phyloP scores from a whole-genome alignment of 192 early-diverging fungal species.

The Entrophospora sp. region DNA sequence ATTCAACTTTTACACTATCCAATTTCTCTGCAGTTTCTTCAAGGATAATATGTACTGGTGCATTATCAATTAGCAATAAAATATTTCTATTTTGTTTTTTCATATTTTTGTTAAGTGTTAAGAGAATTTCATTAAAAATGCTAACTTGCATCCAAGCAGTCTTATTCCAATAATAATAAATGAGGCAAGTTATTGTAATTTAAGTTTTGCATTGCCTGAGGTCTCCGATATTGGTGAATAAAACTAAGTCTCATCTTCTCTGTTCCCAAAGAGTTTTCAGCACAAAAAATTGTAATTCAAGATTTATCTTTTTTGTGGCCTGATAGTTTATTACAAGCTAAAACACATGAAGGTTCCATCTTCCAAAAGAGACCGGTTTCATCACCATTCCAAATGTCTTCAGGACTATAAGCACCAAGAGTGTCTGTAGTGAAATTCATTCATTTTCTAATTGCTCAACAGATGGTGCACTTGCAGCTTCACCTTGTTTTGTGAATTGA shows the following conservation, averaged over 20 bases:
- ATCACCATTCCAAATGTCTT: conserved; percentile 8
- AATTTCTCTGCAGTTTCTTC: not conserved
- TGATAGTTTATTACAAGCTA: not conserved
- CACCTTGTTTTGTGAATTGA: not conserved
- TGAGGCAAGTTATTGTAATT: not conserved
- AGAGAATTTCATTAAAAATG: not conserved
- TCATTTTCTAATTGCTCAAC: not conserved
- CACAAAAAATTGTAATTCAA: too few species aligned
- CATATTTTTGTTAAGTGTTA: conserved; percentile 2
- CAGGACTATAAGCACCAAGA: not conserved
- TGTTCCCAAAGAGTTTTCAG: not conserved
- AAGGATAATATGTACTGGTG: not conserved
- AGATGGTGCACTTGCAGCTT: not conserved
- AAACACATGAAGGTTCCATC: not conserved
- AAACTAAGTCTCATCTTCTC: conserved; percentile 5
- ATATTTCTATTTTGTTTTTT: conserved; percentile 4
- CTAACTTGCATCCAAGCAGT: too few species aligned
- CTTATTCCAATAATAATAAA: conserved; percentile 1
- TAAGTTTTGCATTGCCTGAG: not conserved
- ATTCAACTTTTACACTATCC: conserved; percentile 2
- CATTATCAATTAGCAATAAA: conserved; percentile 2
- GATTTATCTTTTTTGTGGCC: too few species aligned
- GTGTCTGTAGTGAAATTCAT: not conserved
- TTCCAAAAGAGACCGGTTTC: conserved; percentile 7
- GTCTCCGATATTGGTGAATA: not conserved